A percentile compares a stretch with the other conserved stretches of the same genome.
phyloP scores from a whole-genome alignment of 345 rosid genomes.

The Populus tremula region DNA sequence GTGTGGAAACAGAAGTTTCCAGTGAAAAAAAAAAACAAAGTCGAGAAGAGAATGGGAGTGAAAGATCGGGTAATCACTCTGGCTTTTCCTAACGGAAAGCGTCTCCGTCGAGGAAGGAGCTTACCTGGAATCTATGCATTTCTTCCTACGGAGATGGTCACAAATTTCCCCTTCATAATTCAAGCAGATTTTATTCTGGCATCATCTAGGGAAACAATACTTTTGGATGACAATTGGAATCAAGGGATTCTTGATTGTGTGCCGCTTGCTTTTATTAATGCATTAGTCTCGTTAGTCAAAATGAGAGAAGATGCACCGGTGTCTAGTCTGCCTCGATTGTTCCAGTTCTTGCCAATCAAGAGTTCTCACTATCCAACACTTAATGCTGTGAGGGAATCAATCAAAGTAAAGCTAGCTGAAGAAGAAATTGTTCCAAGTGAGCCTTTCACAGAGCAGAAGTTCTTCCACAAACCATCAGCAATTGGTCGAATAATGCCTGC shows the following conservation, averaged over 20 bases:
- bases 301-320: constrained; percentile 44
- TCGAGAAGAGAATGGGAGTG: constrained; percentile 58
- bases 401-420: constrained; percentile 33
- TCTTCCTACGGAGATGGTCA: constrained; percentile 76
- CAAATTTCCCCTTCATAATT: constrained; percentile 59
- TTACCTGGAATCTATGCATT: constrained; percentile 69
- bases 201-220: constrained; percentile 68
- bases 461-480: constrained; percentile 55
- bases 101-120: constrained; percentile 42
- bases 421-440: constrained; percentile 58
- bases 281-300: constrained; percentile 54
- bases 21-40: constrained; percentile 43
- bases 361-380: constrained; percentile 34
- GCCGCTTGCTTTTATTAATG: constrained; percentile 53
- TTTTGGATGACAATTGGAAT: constrained; percentile 64
- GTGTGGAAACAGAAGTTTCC: constrained; percentile 74
- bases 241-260: constrained; percentile 66
- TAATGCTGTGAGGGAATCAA: constrained; percentile 43
- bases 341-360: constrained; percentile 55
- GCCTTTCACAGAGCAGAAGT: constrained; percentile 47
- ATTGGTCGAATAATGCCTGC: constrained; percentile 54
- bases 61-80: constrained; percentile 61
- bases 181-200: constrained; percentile 66
- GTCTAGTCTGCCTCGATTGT: constrained; percentile 46
- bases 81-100: constrained; percentile 64